phyloP scores from a whole-genome alignment of 2,329 filamentous ascomycete genomes.

The Monosporascus ibericus region DNA sequence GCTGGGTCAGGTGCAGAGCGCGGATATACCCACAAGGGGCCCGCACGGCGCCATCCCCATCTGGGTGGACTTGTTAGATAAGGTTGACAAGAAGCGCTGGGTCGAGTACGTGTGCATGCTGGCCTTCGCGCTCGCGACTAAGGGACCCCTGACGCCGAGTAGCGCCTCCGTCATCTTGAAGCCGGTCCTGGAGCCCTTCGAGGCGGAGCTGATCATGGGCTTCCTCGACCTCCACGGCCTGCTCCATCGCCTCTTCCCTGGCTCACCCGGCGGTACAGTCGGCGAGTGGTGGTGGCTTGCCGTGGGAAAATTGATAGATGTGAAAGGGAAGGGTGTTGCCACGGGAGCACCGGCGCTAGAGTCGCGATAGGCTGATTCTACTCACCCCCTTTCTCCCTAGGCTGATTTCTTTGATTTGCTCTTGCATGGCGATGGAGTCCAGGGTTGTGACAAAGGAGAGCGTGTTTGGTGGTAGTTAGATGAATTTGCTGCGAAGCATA shows the following conservation, averaged over 20 bases:
- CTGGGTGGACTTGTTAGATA: conserved; percentile 66
- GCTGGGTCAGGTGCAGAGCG: conserved; percentile 26
- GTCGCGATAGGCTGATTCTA: too few species aligned
- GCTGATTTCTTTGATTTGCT: too few species aligned
- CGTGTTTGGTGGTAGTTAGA: too few species aligned
- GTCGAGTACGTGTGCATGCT: conserved; percentile 56
- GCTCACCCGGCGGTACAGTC: conserved; percentile 36
- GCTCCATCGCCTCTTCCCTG: conserved; percentile 34
- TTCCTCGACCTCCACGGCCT: conserved; percentile 54
- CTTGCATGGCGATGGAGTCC: neutral
- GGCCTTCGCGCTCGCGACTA: conserved; percentile 55
- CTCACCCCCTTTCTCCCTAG: too few species aligned
- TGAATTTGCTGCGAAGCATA: too few species aligned
- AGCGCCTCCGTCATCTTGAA: conserved; percentile 51
- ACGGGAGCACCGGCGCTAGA: too few species aligned
- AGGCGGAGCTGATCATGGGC: conserved; percentile 50
- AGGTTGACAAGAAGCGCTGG: conserved; percentile 55
- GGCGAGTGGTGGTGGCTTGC: conserved; percentile 65
- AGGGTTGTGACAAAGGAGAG: neutral
- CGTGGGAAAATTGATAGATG: conserved; percentile 32
- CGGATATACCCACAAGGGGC: conserved; percentile 37
- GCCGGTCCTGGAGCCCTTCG: conserved; percentile 56
- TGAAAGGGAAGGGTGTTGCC: conserved; percentile 6
- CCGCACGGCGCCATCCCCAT: conserved; percentile 53
- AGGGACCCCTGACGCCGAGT: conserved; percentile 49